These are phyloP conservation scores for Suhomyces ambrosiae DNA, from an alignment of 1,139 yeast genomes.

Conservation along the genomic window DNA sequence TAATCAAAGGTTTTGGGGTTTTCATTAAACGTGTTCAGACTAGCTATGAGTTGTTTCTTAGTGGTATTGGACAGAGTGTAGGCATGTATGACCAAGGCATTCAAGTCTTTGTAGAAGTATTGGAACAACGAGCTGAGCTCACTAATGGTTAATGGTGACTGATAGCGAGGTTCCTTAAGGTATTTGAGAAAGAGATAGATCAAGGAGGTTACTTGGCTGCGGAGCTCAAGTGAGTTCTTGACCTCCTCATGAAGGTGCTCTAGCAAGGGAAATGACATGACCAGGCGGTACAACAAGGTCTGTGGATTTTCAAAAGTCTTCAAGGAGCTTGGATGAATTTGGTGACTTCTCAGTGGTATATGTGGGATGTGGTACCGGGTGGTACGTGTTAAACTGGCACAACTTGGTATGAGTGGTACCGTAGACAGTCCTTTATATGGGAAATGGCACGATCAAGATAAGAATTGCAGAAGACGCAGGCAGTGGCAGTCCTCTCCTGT, in stretches of 20 bases:
- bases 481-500: too few relatives aligned
- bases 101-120: constrained; percentile 40
- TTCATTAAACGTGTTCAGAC: constrained; percentile 30
- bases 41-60: constrained; percentile 41
- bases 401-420: too few relatives aligned
- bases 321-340: too few relatives aligned
- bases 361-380: too few relatives aligned
- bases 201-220: constrained; percentile 27
- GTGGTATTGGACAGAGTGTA: constrained; percentile 44
- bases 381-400: too few relatives aligned
- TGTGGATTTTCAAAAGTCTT: too few relatives aligned
- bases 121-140: constrained; percentile 40
- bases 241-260: constrained; percentile 17
- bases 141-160: constrained; percentile 39
- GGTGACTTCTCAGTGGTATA: too few relatives aligned
- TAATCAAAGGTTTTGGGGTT: constrained; percentile 43
- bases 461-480: too few relatives aligned
- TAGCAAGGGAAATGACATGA: constrained; percentile 10
- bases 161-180: constrained; percentile 48
- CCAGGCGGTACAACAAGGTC: too few relatives aligned
- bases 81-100: constrained; percentile 34
- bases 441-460: too few relatives aligned
- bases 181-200: constrained; percentile 37
- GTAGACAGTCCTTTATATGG: too few relatives aligned
- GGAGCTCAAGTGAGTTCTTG: constrained; percentile 16